phyloP scores from a whole-genome alignment of 73 alveolate genomes.

The Symbiodinium pilosum region DNA sequence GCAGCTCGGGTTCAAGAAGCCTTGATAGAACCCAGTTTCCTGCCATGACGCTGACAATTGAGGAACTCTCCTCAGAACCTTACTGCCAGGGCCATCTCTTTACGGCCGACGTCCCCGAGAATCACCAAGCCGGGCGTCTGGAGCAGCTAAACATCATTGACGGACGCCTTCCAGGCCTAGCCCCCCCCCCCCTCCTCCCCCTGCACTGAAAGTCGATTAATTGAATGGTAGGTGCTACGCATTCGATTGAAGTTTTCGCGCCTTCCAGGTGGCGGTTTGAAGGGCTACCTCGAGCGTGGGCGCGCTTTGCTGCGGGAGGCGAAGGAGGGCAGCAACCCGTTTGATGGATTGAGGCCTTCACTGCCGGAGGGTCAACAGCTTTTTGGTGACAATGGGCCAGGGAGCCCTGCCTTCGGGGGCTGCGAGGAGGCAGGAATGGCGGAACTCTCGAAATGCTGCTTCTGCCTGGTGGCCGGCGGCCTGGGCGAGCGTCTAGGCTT shows the following conservation, averaged over 20 bases:
- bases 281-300: slow-evolving; percentile 98
- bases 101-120: not conserved
- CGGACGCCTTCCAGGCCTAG: slow-evolving; percentile 41
- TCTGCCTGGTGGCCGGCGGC: slow-evolving; percentile 99
- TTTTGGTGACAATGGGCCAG: slow-evolving; percentile 60
- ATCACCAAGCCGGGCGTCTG: not conserved
- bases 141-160: slow-evolving; percentile 36
- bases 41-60: slow-evolving; percentile 30
- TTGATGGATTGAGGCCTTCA: slow-evolving; percentile 97
- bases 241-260: too few relatives aligned
- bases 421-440: slow-evolving; percentile 97
- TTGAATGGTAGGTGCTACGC: too few relatives aligned
- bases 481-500: slow-evolving; percentile 99
- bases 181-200: too few relatives aligned
- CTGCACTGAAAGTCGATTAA: too few relatives aligned
- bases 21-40: too few relatives aligned
- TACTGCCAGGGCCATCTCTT: slow-evolving; percentile 66
- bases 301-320: slow-evolving; percentile 97
- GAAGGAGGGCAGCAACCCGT: slow-evolving; percentile 98
- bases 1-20: too few relatives aligned
- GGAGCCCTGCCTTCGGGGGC: slow-evolving; percentile 77
- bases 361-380: slow-evolving; percentile 93
- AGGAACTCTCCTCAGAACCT: slow-evolving; percentile 53
- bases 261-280: slow-evolving; percentile 98
- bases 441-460: slow-evolving; percentile 97